Evolutionary conservation across 2,329 filamentous ascomycete genomes (phyloP).

Genomic region (Fulvia fulva): DNA sequence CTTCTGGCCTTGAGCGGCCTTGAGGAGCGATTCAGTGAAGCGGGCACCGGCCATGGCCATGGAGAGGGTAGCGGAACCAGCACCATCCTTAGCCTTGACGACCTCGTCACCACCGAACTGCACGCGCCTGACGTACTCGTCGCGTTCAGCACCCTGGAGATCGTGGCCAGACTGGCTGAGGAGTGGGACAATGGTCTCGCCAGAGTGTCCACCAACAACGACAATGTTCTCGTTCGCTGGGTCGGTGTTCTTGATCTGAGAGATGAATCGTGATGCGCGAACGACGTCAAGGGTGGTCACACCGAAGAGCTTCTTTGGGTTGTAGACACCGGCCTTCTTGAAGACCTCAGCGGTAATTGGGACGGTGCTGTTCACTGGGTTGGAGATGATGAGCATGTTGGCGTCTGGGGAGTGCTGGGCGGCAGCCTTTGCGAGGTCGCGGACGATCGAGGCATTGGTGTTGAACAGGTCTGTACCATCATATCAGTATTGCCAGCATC

Average conservation of each 20-base stretch:
- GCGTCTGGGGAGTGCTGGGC: constrained; percentile 85
- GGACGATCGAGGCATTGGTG: constrained; percentile 99
- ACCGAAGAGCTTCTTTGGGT: constrained; percentile 98
- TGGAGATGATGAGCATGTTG: constrained; percentile 95
- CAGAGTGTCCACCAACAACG: constrained; percentile 95
- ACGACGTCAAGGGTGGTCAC: constrained; percentile 99
- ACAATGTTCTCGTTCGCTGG: constrained; percentile 90
- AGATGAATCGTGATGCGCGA: constrained; percentile 96
- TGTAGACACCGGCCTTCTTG: constrained; percentile 94
- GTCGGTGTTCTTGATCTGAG: constrained; percentile 85
- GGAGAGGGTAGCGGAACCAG: constrained; percentile 93
- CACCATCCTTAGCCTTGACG: constrained; percentile 97
- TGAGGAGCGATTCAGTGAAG: constrained; percentile 87
- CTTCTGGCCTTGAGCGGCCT: constrained; percentile 88
- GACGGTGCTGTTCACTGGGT: constrained; percentile 99
- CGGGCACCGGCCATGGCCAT: constrained; percentile 94
- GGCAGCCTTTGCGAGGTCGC: constrained; percentile 92
- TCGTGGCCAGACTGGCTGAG: constrained; percentile 92
- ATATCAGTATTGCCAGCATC: background rate
- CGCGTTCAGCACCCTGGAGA: constrained; percentile 70
- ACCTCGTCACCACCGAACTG: constrained; percentile 99
- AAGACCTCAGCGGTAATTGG: constrained; percentile 96
- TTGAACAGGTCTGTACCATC: constrained; percentile 80
- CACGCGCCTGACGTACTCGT: constrained; percentile 83
- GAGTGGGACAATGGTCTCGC: constrained; percentile 96